These are phyloP conservation scores for Rhododendron molle DNA, from an alignment of 148 eudicot species.

Conservation along the genomic window DNA sequence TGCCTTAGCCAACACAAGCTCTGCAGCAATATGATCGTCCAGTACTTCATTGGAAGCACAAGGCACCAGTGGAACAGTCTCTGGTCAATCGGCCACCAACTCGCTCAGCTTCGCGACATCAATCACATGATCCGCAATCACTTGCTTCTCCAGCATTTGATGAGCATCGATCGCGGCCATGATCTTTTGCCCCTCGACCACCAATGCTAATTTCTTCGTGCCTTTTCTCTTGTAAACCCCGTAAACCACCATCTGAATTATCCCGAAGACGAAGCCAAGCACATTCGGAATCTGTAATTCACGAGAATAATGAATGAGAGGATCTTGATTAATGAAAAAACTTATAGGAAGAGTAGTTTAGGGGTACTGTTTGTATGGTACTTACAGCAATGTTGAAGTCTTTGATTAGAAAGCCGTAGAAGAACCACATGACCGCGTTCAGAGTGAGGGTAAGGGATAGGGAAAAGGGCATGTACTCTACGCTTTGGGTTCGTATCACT, in stretches of 20 bases:
- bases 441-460: constrained; percentile 57
- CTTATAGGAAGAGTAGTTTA: background rate
- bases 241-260: constrained; percentile 67
- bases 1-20: background rate
- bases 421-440: constrained; percentile 71
- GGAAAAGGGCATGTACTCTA: constrained; percentile 73
- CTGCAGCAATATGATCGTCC: constrained; percentile 22
- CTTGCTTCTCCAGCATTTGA: background rate
- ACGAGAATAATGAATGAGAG: background rate
- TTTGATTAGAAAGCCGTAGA: constrained; percentile 58
- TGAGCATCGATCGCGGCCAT: constrained; percentile 6
- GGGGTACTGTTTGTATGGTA: background rate
- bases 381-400: constrained; percentile 67
- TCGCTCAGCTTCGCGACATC: constrained; percentile 42
- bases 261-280: constrained; percentile 58
- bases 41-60: background rate
- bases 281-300: constrained; percentile 59
- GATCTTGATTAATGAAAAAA: background rate
- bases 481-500: constrained; percentile 79
- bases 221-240: constrained; percentile 29
- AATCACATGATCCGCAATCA: constrained; percentile 24
- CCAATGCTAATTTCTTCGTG: background rate
- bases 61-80: constrained; percentile 10
- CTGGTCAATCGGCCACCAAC: constrained; percentile 10
- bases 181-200: constrained; percentile 22